A percentile compares a stretch with the other conserved stretches of the same genome.
Evolutionary conservation across 2,329 filamentous ascomycete species (phyloP).

Genomic region (Colletotrichum liaoningense): DNA sequence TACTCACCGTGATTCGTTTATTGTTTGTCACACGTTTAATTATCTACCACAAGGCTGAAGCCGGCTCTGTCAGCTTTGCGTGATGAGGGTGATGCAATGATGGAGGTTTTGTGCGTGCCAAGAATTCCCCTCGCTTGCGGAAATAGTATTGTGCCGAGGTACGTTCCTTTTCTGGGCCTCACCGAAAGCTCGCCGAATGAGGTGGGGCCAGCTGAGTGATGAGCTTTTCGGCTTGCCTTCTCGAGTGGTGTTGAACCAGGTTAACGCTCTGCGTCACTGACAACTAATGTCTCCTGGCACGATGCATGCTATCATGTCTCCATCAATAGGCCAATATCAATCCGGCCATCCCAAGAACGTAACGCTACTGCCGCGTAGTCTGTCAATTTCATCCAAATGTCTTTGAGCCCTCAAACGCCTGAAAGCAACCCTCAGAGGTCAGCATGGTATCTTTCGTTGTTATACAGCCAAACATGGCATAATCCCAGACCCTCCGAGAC

Average conservation of each 20-base stretch:
- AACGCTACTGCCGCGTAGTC: neutral
- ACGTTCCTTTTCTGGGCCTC: neutral
- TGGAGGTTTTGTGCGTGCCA: slow-evolving; percentile 37
- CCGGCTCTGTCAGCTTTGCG: slow-evolving; percentile 10
- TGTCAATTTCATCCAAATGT: neutral
- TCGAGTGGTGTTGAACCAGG: neutral
- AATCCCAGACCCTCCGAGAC: slow-evolving; percentile 1
- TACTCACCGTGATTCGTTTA: slow-evolving; percentile 26
- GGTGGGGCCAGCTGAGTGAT: neutral
- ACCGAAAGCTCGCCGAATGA: neutral
- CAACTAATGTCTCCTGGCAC: neutral
- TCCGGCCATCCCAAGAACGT: neutral
- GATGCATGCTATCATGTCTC: neutral
- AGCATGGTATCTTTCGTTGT: slow-evolving; percentile 28
- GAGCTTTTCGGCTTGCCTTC: neutral
- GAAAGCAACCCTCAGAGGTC: slow-evolving; percentile 18
- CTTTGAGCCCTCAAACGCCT: slow-evolving; percentile 14
- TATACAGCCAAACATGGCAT: slow-evolving; percentile 11
- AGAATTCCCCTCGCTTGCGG: slow-evolving; percentile 38
- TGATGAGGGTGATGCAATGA: slow-evolving; percentile 26
- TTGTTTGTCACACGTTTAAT: slow-evolving; percentile 18
- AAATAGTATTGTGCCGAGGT: slow-evolving; percentile 36
- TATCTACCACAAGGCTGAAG: slow-evolving; percentile 34
- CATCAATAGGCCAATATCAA: neutral
- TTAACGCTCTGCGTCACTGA: too few species aligned